Evolutionary conservation across 306 rosid genomes (phyloP), one percentile per base, ranked within the genome.

Genomic region (Ochetophila trinervis): DNA sequence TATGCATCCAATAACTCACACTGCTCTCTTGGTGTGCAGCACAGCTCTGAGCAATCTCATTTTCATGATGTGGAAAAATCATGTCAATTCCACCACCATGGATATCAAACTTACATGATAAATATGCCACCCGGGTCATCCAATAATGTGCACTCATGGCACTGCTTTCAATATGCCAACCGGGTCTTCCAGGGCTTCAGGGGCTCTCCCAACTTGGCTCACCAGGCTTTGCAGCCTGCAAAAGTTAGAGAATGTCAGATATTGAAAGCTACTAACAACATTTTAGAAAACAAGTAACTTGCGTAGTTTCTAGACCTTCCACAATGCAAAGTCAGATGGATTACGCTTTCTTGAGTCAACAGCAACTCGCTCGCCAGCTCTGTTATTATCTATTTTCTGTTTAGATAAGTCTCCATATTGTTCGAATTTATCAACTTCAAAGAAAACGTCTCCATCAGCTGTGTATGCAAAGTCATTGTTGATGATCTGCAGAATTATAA

Each of bases 91-190:
- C 99, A 77, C 99, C 97, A 19, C 99, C 99, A 71, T 93, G 97
- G 70, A 93, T 87, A 83, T 93, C 99, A 76, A 93, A 93, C 69
- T 75, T 72, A 70, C 79, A 85, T 45, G 90, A 80, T 56, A 93
- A 78, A 82, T n/a, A n/a, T n/a, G n/a, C n/a, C n/a, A n/a, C n/a
- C n/a, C n/a, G n/a, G n/a, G n/a, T n/a, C n/a, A n/a, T n/a, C n/a
- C n/a, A n/a, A n/a, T 90, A 93, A 58, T 88, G 79, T 16, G 97
- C 84, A 78, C 99, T 90, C 99, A 93, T 93, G 15, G 99, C 97
- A 79, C 99, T 93, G 90, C 99, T 89, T 57, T 93, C 99, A 44
- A 93, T 93, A 77, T 93, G 99, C 99, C 99, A 93, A 63, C 99
- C 99, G 19, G 99, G 97, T 60, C 99, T 84, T 62, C 97, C 98